Percentiles rank a stretch among this genome's conserved stretches.
Conservation (phyloP, 805 yeast genomes). For the Sugiyamaella chiloensis region DNA sequence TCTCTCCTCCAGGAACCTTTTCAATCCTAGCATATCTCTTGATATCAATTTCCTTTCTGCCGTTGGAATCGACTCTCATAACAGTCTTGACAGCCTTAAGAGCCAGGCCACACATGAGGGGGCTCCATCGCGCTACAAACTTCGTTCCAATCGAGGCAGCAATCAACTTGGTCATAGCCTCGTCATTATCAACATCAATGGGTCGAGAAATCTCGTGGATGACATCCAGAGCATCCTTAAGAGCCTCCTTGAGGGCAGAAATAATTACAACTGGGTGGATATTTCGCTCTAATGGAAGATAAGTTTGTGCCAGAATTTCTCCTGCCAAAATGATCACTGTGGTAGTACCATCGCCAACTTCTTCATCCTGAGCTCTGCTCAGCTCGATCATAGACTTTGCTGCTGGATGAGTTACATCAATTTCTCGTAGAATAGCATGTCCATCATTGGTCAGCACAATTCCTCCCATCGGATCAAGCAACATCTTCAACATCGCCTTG, state of each 20-base stretch:
- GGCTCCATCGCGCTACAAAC: slow-evolving; percentile 86
- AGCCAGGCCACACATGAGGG: slow-evolving; percentile 85
- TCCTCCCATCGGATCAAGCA: slow-evolving; percentile 91
- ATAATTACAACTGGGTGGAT: slow-evolving; percentile 97
- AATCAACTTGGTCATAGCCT: slow-evolving; percentile 81
- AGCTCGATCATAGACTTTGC: slow-evolving; percentile 98
- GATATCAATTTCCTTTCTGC: slow-evolving; percentile 79
- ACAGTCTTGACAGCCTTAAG: slow-evolving; percentile 86
- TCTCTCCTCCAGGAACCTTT: slow-evolving; percentile 97
- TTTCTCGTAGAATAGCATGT: slow-evolving; percentile 95
- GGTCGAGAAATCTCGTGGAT: slow-evolving; percentile 80
- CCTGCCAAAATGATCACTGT: slow-evolving; percentile 96
- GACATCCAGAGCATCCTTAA: slow-evolving; percentile 84
- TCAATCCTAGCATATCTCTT: slow-evolving; percentile 92
- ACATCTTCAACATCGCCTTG: slow-evolving; percentile 97
- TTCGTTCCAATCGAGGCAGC: slow-evolving; percentile 94
- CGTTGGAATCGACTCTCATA: slow-evolving; percentile 42
- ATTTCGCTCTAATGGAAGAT: slow-evolving; percentile 86
- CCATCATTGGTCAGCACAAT: slow-evolving; percentile 97
- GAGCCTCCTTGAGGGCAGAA: slow-evolving; percentile 87
- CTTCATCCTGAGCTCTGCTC: slow-evolving; percentile 96
- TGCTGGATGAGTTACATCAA: slow-evolving; percentile 86
- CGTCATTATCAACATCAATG: slow-evolving; percentile 79
- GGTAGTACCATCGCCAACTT: slow-evolving; percentile 98
- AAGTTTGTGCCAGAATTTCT: slow-evolving; percentile 91